Percentiles rank a stretch among this genome's conserved stretches.
These are phyloP conservation scores for Geranium brycei DNA, from an alignment of 345 rosid genomes.

Conservation along the genomic window DNA sequence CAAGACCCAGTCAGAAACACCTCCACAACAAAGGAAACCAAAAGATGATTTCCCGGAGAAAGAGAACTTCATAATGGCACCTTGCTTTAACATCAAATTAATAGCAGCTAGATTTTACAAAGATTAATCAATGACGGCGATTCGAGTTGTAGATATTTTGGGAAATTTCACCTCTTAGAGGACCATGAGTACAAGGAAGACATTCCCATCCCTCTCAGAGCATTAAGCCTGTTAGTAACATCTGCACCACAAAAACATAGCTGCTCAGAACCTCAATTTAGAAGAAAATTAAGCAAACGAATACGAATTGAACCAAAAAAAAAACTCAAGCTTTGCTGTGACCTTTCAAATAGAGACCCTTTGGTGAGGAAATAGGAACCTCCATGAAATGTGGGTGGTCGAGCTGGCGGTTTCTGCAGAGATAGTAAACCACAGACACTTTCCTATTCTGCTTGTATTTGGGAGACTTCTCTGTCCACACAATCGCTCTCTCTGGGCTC, in stretches of 20 bases:
- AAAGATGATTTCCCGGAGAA: not conserved
- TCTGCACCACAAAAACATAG: conserved; percentile 24
- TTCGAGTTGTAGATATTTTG: too few relatives aligned
- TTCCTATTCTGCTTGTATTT: conserved; percentile 61
- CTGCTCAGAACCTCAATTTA: not conserved
- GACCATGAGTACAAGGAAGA: conserved; percentile 90
- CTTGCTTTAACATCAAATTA: not conserved
- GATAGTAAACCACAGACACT: conserved; percentile 78
- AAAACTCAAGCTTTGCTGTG: conserved; percentile 1
- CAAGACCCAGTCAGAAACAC: not conserved
- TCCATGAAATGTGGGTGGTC: conserved; percentile 99
- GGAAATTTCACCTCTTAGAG: conserved; percentile 49
- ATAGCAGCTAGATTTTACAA: too few relatives aligned
- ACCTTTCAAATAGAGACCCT: conserved; percentile 81
- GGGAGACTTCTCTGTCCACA: conserved; percentile 91
- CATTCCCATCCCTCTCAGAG: conserved; percentile 88
- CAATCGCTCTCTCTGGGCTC: conserved; percentile 92
- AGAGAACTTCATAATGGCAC: too few relatives aligned
- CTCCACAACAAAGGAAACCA: not conserved
- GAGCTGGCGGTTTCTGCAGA: conserved; percentile 84
- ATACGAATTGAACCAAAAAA: too few relatives aligned
- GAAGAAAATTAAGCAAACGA: too few relatives aligned
- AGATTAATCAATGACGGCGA: too few relatives aligned
- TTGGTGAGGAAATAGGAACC: conserved; percentile 57
- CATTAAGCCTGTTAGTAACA: conserved; percentile 79